phyloP scores from a whole-genome alignment of 768 basidiomycete genomes.

The Rhizopogon sp. region DNA sequence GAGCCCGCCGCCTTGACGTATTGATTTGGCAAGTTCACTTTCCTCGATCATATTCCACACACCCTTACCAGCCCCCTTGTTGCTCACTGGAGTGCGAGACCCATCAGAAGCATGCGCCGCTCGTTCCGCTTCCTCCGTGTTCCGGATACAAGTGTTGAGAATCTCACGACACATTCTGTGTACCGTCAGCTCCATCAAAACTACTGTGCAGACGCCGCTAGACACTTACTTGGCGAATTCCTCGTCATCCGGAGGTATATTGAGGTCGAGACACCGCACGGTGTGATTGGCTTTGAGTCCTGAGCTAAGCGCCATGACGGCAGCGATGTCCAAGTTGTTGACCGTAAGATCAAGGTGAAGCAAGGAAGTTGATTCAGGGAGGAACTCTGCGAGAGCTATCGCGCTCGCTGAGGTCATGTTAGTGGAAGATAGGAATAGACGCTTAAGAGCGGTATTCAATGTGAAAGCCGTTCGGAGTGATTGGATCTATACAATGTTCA shows the following conservation, averaged over 20 bases:
- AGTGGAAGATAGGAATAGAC: slow-evolving; percentile 87
- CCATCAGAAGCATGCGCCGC: slow-evolving; percentile 15
- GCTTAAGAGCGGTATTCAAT: slow-evolving; percentile 85
- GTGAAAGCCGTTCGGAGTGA: slow-evolving; percentile 91
- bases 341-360: slow-evolving; percentile 89
- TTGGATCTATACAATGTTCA: slow-evolving; percentile 49
- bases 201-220: neutral
- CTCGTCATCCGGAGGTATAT: slow-evolving; percentile 83
- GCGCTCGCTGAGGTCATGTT: slow-evolving; percentile 77
- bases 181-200: slow-evolving; percentile 20
- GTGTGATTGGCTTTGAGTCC: slow-evolving; percentile 80
- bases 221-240: slow-evolving; percentile 55
- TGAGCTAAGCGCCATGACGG: slow-evolving; percentile 86
- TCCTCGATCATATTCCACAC: slow-evolving; percentile 86
- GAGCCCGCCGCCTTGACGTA: slow-evolving; percentile 43
- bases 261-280: slow-evolving; percentile 90
- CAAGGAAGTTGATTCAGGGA: slow-evolving; percentile 83
- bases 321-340: slow-evolving; percentile 82
- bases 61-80: slow-evolving; percentile 58
- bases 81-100: slow-evolving; percentile 28
- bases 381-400: slow-evolving; percentile 93
- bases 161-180: slow-evolving; percentile 81
- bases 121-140: slow-evolving; percentile 82
- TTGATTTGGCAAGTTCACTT: slow-evolving; percentile 72
- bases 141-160: slow-evolving; percentile 83